Evolutionary conservation across 768 basidiomycete species (phyloP).

Genomic region (Paxillus rubicundulus): DNA sequence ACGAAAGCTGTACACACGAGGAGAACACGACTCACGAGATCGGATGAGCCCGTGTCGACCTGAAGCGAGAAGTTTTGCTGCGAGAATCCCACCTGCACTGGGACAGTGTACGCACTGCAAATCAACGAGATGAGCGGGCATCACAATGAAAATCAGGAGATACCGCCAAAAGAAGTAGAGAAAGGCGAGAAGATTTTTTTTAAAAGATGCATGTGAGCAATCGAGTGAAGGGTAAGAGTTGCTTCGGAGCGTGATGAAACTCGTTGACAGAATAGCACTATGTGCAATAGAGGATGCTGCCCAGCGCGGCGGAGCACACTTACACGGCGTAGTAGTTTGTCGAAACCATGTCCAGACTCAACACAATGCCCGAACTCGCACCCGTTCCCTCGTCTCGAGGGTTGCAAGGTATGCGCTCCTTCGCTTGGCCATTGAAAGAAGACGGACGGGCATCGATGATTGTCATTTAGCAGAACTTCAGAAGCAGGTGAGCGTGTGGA

Average conservation of each 20-base stretch:
- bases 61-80: conserved; percentile 59
- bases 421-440: conserved; percentile 3
- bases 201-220: background rate
- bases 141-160: background rate
- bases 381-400: conserved; percentile 42
- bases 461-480: conserved; percentile 8
- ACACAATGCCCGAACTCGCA: conserved; percentile 52
- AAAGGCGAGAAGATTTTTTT: background rate
- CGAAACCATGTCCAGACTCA: conserved; percentile 55
- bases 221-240: background rate
- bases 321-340: conserved; percentile 58
- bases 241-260: background rate
- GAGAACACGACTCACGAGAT: conserved; percentile 52
- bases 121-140: background rate
- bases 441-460: conserved; percentile 5
- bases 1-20: background rate
- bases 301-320: conserved; percentile 28
- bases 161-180: background rate
- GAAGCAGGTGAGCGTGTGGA: background rate
- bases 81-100: conserved; percentile 49
- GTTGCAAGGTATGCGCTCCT: conserved; percentile 8
- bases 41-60: conserved; percentile 81
- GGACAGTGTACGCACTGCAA: conserved; percentile 62
- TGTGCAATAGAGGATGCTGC: background rate
- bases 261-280: too few relatives aligned